Evolutionary conservation across 2,329 filamentous ascomycete genomes (phyloP), one percentile per base, ranked within the genome.

Genomic region (Furcasterigmium sp.): DNA sequence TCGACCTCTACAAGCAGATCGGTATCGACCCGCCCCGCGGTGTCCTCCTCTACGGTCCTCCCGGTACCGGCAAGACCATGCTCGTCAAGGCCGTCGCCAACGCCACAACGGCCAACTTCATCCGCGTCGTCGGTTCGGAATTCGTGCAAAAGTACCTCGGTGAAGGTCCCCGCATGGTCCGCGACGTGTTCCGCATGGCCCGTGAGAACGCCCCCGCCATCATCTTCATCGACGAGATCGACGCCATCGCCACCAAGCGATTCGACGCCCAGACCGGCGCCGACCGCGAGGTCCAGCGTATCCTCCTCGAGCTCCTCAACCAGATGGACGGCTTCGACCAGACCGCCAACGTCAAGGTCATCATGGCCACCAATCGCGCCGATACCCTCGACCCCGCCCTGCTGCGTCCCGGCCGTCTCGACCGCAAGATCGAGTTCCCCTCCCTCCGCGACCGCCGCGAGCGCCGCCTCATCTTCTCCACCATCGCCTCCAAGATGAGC

Each of bases 261-360:
- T 98, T 98, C 69, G 93, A 98, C 63, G 93, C 93, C 19, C 93
- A 98, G 69, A 98, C 93, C 4, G 93, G 93, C 64, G 93, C 93
- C 53, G 93, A 98, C 62, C 83, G 93, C 70, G 93, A 98, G 69
- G 93, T 98, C 14, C 93, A 98, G 73, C 91, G 93, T 77, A 98
- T 98, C 59, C 75, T 98, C 46, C 84, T 98, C 47, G 93, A 98
- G 67, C 74, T 98, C 53, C 84, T 98, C 51, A 98, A 98, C 72
- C 93, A 98, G 70, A 98, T 98, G 93, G 93, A 98, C 64, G 93
- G 93, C 52, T 98, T 98, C 73, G 93, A 98, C 66, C 93, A 98
- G 69, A 95, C 90, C 1, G 87, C 89, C 64, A 98, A 98, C 67
- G 93, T 98, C 69, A 98, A 98, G 75, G 93, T 98, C 63, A 98